Evolutionary conservation across 2,329 filamentous ascomycete genomes (phyloP).

Genomic region (Hymenoscyphus fraxineus): DNA sequence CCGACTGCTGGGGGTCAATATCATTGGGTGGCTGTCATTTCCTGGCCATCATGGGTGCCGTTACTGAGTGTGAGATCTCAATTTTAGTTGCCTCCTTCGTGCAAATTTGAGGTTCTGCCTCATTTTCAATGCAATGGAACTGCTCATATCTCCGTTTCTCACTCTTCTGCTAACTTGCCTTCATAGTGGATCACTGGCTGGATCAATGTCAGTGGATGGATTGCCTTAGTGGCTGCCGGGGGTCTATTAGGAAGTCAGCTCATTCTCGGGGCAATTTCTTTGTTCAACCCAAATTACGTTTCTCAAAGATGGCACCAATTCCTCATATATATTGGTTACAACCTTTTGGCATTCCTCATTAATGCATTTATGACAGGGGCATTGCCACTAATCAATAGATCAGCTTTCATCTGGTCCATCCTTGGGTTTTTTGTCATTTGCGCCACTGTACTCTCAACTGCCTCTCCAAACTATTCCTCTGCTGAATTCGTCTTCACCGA

Average conservation of each 20-base stretch:
- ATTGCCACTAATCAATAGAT: constrained; percentile 47
- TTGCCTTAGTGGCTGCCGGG: constrained; percentile 47
- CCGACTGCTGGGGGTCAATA: constrained; percentile 55
- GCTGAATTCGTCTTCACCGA: constrained; percentile 51
- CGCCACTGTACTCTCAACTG: constrained; percentile 49
- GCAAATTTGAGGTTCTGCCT: neutral
- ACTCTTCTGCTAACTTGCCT: neutral
- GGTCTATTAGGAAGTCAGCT: constrained; percentile 52
- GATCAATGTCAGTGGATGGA: constrained; percentile 45
- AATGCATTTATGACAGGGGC: constrained; percentile 49
- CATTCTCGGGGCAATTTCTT: constrained; percentile 49
- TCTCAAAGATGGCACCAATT: constrained; percentile 54
- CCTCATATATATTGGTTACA: constrained; percentile 49
- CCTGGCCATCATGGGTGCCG: constrained; percentile 43
- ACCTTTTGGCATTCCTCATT: constrained; percentile 41
- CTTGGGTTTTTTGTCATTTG: constrained; percentile 48
- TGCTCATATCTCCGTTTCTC: neutral
- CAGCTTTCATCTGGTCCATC: constrained; percentile 51
- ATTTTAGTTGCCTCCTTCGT: neutral
- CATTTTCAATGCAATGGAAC: neutral
- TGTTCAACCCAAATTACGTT: constrained; percentile 45
- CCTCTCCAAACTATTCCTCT: constrained; percentile 47
- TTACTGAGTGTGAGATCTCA: constrained; percentile 33
- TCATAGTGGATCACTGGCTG: constrained; percentile 42
- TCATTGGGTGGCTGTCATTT: constrained; percentile 54